Percentiles rank a stretch among this genome's conserved stretches.
Evolutionary conservation across 1,284 basidiomycete genomes (phyloP).

Genomic region (Leccinum angustisporum): DNA sequence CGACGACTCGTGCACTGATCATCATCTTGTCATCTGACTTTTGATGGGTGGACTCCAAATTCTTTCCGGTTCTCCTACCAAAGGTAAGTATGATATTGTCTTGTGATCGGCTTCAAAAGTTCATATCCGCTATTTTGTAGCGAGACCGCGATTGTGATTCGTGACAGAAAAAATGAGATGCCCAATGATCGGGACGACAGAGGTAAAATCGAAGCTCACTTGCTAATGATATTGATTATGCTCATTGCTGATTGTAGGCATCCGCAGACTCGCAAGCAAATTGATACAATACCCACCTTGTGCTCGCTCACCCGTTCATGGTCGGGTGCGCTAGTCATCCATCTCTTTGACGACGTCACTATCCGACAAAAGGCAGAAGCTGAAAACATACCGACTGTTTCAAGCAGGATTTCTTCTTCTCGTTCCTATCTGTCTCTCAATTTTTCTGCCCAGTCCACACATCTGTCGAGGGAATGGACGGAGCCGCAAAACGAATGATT

Average conservation of each 20-base stretch:
- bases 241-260: slow-evolving; percentile 61
- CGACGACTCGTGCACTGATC: slow-evolving; percentile 1
- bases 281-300: slow-evolving; percentile 83
- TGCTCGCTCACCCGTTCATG: slow-evolving; percentile 52
- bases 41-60: background rate
- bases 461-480: slow-evolving; percentile 76
- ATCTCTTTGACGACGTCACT: slow-evolving; percentile 89
- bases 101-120: background rate
- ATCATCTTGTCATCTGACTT: slow-evolving; percentile 4
- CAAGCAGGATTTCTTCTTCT: slow-evolving; percentile 43
- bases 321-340: slow-evolving; percentile 56
- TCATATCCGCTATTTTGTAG: slow-evolving; percentile 37
- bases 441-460: slow-evolving; percentile 58
- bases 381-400: slow-evolving; percentile 63
- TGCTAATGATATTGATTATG: background rate
- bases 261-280: slow-evolving; percentile 62
- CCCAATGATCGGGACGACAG: slow-evolving; percentile 93
- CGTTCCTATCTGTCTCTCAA: background rate
- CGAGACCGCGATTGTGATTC: slow-evolving; percentile 77
- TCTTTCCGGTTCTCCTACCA: background rate
- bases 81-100: background rate
- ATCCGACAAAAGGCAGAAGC: slow-evolving; percentile 77
- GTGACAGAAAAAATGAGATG: slow-evolving; percentile 71
- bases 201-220: slow-evolving; percentile 43
- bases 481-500: slow-evolving; percentile 32